phyloP scores from a whole-genome alignment of 2,329 filamentous ascomycete species.

The Lasiodiplodia gonubiensis region DNA sequence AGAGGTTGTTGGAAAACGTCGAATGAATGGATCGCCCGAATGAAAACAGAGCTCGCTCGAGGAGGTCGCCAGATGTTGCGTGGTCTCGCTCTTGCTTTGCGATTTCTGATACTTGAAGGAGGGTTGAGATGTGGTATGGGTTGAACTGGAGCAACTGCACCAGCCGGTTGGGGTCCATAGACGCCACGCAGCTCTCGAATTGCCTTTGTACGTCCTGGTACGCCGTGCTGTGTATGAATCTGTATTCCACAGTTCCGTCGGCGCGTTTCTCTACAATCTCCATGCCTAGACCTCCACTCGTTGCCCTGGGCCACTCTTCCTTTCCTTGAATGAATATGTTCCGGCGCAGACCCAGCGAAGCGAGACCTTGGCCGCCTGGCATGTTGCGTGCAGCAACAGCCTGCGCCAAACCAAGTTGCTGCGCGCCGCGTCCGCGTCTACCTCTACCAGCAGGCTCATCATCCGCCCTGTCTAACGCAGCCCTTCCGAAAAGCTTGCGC shows the following conservation, averaged over 20 bases:
- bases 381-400: conserved; percentile 62
- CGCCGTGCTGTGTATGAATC: conserved; percentile 72
- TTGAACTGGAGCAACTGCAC: conserved; percentile 75
- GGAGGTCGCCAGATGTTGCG: conserved; percentile 81
- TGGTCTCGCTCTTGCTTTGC: conserved; percentile 91
- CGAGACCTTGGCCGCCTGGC: conserved; percentile 67
- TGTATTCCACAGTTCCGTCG: conserved; percentile 72
- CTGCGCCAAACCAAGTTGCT: conserved; percentile 64
- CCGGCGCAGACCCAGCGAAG: conserved; percentile 72
- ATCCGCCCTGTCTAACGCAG: conserved; percentile 61
- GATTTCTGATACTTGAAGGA: conserved; percentile 92
- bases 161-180: conserved; percentile 82
- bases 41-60: conserved; percentile 89
- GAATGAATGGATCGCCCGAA: conserved; percentile 90
- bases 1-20: conserved; percentile 76
- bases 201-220: conserved; percentile 78
- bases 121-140: conserved; percentile 89
- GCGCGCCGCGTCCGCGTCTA: conserved; percentile 62
- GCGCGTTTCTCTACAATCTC: conserved; percentile 62
- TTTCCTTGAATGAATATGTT: conserved; percentile 88
- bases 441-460: conserved; percentile 58
- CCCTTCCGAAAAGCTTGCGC: conserved; percentile 73
- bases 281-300: conserved; percentile 85
- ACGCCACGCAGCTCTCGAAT: conserved; percentile 81
- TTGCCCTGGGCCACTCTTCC: conserved; percentile 81